Conservation (phyloP, 768 basidiomycete genomes). For the Boletus sensibilis region DNA sequence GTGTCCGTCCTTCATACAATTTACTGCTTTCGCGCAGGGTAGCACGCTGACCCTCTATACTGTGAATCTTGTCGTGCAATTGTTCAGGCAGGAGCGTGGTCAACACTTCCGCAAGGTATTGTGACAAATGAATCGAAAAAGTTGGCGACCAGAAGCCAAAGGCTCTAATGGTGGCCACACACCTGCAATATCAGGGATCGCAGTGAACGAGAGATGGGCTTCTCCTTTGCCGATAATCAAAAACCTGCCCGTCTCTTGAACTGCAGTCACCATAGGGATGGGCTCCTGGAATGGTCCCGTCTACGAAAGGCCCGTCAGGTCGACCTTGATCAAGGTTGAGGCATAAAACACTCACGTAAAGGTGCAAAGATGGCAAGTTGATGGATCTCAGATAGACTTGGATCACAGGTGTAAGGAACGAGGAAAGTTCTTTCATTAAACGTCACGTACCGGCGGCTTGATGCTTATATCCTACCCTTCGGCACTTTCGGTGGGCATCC, state of each 20-base stretch:
- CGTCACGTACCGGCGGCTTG: not conserved
- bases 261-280: not conserved
- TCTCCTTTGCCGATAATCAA: not conserved
- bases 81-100: not conserved
- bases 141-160: not conserved
- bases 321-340: not conserved
- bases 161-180: not conserved
- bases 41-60: not conserved
- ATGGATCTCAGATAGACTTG: not conserved
- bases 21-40: not conserved
- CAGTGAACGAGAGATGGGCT: not conserved
- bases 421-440: not conserved
- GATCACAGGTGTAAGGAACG: not conserved
- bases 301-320: not conserved
- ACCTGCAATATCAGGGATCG: not conserved
- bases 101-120: not conserved
- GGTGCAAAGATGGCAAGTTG: not conserved
- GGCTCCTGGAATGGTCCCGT: not conserved
- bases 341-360: not conserved
- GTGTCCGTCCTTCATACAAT: no score
- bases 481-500: not conserved
- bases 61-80: not conserved
- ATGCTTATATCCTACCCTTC: not conserved
- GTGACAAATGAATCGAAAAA: not conserved
- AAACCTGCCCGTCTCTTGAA: not conserved